Base-by-base conservation (phyloP, 2,329 filamentous ascomycete species). In the Fusarium zealandicum region DNA sequence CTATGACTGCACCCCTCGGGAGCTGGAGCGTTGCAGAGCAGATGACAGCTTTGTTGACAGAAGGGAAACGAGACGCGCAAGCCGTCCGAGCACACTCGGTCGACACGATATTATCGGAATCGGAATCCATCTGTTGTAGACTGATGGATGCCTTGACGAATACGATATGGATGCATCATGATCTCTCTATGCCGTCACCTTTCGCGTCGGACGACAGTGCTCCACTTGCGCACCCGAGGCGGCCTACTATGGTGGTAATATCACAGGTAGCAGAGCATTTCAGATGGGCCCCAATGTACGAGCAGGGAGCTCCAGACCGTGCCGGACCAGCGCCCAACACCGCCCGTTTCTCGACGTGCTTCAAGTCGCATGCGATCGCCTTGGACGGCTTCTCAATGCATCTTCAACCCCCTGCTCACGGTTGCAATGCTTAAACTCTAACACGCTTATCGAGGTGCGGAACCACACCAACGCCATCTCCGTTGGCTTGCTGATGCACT, bases 101-200 rank as follows among this genome's bases (percentile, higher is more conserved):
- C 51, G 20, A 61, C 57, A 61, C 60, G 44, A 63, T 58, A 56
- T 56, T 46, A 55, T 62, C 50, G 33, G 54, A 48, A 43, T 51
- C 58, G 51, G 32, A 28, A 33, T 13, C 36, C 35, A 35, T 18
- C 45, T 51, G 38, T 20, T 61, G 52, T 57, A 57, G 33, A 47
- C 31, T 20, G 40, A 41, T 41, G 36, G 12, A 42, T 40, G 36
- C 27, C 37, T 41, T 38, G 25, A 12, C 18, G 25, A 30, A 47
- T 48, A 46, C 58, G 37, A 61, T 61, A 59, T 49, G 42, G 44
- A 58, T 48, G 60, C 60, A 63, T 51, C 52, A 57, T 63, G 60
- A 63, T 61, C 57, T 48, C 39, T 49, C 36, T 37, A 63, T 63
- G 52, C 60, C 60, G 60, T 63, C 60, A 63, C 20, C 41, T 43